Evolutionary conservation across 345 rosid genomes (phyloP), one percentile per base, ranked within the genome.

Genomic region (Melastoma malabathricum): DNA sequence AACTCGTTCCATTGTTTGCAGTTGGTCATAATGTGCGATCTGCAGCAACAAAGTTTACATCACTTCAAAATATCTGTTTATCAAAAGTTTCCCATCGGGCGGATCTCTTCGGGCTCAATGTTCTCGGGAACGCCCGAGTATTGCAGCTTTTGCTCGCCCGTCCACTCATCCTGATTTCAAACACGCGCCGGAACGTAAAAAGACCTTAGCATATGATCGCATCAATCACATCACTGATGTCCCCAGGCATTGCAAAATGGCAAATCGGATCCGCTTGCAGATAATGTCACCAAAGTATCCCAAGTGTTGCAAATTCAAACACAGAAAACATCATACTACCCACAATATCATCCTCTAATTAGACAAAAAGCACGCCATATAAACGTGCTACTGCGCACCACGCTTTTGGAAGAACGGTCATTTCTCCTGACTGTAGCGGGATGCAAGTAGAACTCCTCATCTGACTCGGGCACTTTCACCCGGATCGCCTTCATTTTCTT

Each of bases 11-110:
- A 89, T 75, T 49, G 70, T 63, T 65, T 85, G 82, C 59, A 89
- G 65, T 73, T 89, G 97, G 57, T 89, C 95, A 52, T 89, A 89
- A n/a, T 95, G 97, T 63, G 95, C 97, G 62, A 89, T 89, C 95
- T 85, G 85, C 64, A 61, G 5, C 1, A 31, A 5, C 38, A 9
- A 5, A 31, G 2, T 9, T 9, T 3, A 31, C 1, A 5, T 31
- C 38, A 9, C 25, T 31, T 31, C 38, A 31, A 31, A 31, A 31
- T 22, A 22, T 22, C 25, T 22, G 25, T 22, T n/a, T n/a, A n/a
- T n/a, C n/a, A n/a, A n/a, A n/a, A n/a, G 71, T 86, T 90, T 64
- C 98, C 98, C 96, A 90, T 78, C 1, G 96, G 94, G 41, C 79
- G 74, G 55, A 86, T 90, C 38, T 90, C 98, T 54, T 78, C 84